phyloP scores from a whole-genome alignment of 345 rosid genomes.

The Euphorbia lathyris region DNA sequence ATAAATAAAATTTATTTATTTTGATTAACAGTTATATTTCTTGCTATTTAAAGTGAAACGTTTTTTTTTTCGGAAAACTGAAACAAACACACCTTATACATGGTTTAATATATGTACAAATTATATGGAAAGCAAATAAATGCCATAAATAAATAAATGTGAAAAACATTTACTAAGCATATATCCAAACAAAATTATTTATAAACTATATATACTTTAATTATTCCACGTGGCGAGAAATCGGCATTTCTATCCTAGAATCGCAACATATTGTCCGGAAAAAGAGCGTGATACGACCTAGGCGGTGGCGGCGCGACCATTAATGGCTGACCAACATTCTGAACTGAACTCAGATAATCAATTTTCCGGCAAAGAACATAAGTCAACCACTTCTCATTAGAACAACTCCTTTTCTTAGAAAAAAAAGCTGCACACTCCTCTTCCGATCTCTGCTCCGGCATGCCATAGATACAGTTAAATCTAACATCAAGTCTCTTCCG shows the following conservation, averaged over 20 bases:
- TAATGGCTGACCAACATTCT: not conserved
- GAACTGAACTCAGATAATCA: not conserved
- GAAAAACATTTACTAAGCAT: too few relatives aligned
- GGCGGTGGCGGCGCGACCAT: slow-evolving; percentile 10
- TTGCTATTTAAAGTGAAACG: too few relatives aligned
- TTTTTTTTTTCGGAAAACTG: too few relatives aligned
- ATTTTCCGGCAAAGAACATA: slow-evolving; percentile 35
- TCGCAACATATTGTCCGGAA: slow-evolving; percentile 19
- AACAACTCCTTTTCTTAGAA: slow-evolving; percentile 17
- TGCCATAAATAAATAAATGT: too few relatives aligned
- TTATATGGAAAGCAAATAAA: too few relatives aligned
- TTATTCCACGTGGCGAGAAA: too few relatives aligned
- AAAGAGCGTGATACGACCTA: slow-evolving; percentile 25
- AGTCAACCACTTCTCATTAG: slow-evolving; percentile 18
- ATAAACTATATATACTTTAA: too few relatives aligned
- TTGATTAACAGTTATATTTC: too few relatives aligned
- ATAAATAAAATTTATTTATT: too few relatives aligned
- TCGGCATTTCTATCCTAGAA: not conserved
- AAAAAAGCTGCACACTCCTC: slow-evolving; percentile 35
- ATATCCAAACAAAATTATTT: too few relatives aligned
- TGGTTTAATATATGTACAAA: too few relatives aligned
- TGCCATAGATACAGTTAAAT: slow-evolving; percentile 50
- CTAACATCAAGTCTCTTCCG: slow-evolving; percentile 36
- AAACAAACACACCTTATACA: too few relatives aligned
- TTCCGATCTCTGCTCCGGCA: slow-evolving; percentile 38